Evolutionary conservation across 768 basidiomycete species (phyloP).

Genomic region (Boletellus ananas): DNA sequence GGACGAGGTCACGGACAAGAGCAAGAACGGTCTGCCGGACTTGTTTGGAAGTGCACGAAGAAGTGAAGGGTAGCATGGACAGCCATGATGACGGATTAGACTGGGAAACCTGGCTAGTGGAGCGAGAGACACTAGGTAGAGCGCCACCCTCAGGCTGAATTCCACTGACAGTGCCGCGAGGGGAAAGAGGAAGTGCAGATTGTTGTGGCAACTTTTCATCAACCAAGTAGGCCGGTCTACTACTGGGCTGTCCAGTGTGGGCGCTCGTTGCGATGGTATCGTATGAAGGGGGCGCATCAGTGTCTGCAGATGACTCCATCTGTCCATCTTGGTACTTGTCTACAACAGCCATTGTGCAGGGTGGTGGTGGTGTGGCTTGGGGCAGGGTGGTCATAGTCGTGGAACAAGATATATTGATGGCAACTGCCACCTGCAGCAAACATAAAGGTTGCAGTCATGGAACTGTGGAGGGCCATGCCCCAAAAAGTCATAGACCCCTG

Average conservation of each 20-base stretch:
- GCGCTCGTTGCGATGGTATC: conserved; percentile 12
- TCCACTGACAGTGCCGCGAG: too few species aligned
- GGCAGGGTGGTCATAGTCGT: conserved; percentile 1
- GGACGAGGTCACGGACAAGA: conserved; percentile 56
- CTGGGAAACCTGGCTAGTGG: background rate
- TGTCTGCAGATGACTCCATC: background rate
- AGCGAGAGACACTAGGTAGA: background rate
- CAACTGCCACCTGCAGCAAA: too few species aligned
- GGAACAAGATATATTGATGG: background rate
- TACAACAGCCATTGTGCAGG: conserved; percentile 16
- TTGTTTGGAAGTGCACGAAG: conserved; percentile 38
- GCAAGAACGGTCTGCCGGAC: conserved; percentile 50
- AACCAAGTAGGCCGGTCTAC: background rate
- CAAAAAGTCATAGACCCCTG: too few species aligned
- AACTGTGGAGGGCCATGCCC: too few species aligned
- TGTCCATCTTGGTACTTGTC: conserved; percentile 19
- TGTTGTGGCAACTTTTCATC: conserved; percentile 12
- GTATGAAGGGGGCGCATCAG: conserved; percentile 25
- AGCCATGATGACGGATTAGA: conserved; percentile 14
- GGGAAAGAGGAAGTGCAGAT: background rate
- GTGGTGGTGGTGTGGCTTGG: background rate
- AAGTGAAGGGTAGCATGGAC: conserved; percentile 16
- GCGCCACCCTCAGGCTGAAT: too few species aligned
- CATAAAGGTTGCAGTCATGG: too few species aligned
- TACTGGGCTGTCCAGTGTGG: background rate